A percentile compares a stretch with the other conserved stretches of the same genome.
phyloP scores from a whole-genome alignment of 2,329 filamentous ascomycete species.

The Diaporthe longicolla region DNA sequence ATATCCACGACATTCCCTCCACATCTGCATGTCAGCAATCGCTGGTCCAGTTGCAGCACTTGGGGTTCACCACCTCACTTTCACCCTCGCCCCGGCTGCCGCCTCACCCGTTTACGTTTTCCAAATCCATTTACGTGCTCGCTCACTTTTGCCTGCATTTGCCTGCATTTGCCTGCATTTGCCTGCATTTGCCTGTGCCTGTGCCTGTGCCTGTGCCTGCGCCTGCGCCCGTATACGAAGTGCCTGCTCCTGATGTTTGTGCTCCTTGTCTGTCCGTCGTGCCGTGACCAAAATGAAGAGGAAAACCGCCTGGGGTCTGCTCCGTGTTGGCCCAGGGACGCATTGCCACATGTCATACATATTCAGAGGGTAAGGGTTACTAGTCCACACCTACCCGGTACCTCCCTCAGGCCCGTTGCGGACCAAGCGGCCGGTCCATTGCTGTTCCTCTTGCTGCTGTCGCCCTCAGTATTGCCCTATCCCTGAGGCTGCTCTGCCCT shows the following conservation, averaged over 20 bases:
- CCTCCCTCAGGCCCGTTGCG: too few relatives aligned
- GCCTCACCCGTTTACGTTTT: background rate
- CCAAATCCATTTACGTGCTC: background rate
- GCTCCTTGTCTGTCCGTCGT: background rate
- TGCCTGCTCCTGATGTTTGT: too few relatives aligned
- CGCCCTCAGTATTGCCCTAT: constrained; percentile 8
- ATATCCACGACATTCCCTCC: too few relatives aligned
- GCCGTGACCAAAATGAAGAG: background rate
- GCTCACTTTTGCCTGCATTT: too few relatives aligned
- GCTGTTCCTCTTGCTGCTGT: too few relatives aligned
- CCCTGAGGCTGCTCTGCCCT: background rate
- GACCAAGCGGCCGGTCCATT: too few relatives aligned
- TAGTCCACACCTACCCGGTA: background rate
- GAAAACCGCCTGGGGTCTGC: too few relatives aligned
- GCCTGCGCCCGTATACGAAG: background rate
- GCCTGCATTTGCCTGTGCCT: background rate
- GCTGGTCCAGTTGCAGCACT: background rate
- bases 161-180: background rate
- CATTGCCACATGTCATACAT: too few relatives aligned
- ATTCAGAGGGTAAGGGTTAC: constrained; percentile 8
- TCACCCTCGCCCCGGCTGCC: background rate
- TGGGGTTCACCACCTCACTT: background rate
- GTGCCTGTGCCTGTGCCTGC: background rate
- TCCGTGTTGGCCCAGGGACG: too few relatives aligned
- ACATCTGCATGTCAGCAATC: background rate